Base-by-base conservation (phyloP, 768 basidiomycete species). In the Coprinopsis marcescibilis region DNA sequence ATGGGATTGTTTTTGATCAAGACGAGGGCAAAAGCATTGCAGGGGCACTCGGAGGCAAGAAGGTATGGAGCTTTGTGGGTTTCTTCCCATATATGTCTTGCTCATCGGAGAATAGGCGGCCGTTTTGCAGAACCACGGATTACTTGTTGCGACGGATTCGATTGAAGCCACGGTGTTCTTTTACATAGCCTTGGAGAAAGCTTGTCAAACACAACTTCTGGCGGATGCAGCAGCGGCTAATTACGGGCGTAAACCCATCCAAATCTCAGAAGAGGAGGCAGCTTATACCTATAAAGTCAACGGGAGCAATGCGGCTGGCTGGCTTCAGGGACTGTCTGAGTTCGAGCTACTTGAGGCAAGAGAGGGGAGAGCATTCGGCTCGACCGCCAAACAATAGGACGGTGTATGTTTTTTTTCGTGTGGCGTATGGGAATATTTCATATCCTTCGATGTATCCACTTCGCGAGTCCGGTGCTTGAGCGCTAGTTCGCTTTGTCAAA, bases 11-110 rank as follows among this genome's bases (percentile, higher is more conserved):
- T 14, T 58, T 76, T 14, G 67, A 66, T 12, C 52, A 62, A 5
- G 65, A 68, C 33, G 76, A 79, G 60, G 72, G 71, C 11, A 53
- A 57, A 34, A 62, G 69, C 26, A 78, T 79, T 45, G 72, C 73
- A 6, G 53, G 59, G 7, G 64, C 70, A 2, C 56, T 75, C 12
- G 71, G 72, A 12, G 54, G 56, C 10, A 69, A 68, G 48, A 68
- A 69, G 58, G 62, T 59, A 19, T 20, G 46, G 37, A 35, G 23
- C n/a, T 8, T 32, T n/a, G n/a, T 8, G 30, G 10, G 30, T 25
- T 20, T 25, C 27, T 45, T 43, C 27, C 21, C 14, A 14, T 20
- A 8, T 38, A 19, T 38, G 21, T 45, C 17, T 15, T 2, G 7
- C 13, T 4, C 19, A 27, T 30, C 42, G n/a, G n/a, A n/a, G n/a